phyloP scores from a whole-genome alignment of 2,329 filamentous ascomycete genomes.

The Cytospora paraplurivora region DNA sequence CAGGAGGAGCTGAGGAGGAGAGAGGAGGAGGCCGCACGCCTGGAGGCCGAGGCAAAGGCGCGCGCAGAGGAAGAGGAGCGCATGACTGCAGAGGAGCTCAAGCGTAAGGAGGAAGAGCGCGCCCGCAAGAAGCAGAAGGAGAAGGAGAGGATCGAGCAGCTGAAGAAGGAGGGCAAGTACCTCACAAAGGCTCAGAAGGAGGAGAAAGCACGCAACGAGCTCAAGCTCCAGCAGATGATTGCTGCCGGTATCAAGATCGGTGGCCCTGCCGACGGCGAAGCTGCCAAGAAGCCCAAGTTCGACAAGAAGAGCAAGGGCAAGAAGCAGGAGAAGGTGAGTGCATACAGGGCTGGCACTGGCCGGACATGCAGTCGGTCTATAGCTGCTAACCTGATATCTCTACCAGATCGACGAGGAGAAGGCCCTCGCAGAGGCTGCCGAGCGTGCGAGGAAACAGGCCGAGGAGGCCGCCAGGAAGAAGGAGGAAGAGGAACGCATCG shows the following conservation, averaged over 20 bases:
- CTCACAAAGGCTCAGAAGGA: conserved; percentile 84
- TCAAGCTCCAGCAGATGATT: conserved; percentile 83
- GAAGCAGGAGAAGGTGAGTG: conserved; percentile 56
- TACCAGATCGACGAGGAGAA: conserved; percentile 72
- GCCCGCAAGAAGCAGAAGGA: conserved; percentile 82
- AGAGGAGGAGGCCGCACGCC: conserved; percentile 64
- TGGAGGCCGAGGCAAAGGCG: conserved; percentile 62
- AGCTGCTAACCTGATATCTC: conserved; percentile 25
- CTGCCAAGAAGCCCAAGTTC: conserved; percentile 66
- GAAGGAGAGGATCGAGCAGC: conserved; percentile 81
- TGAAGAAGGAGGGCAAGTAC: conserved; percentile 86
- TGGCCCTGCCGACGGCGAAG: conserved; percentile 54
- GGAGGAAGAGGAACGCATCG: conserved; percentile 33
- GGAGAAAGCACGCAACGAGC: conserved; percentile 76
- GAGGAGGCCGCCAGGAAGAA: conserved; percentile 56
- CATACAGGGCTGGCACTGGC: not conserved
- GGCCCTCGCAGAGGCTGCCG: conserved; percentile 75
- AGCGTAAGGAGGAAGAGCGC: conserved; percentile 71
- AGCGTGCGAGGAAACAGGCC: conserved; percentile 68
- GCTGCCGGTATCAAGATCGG: conserved; percentile 75
- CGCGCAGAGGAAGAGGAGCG: conserved; percentile 66
- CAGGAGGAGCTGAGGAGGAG: conserved; percentile 72
- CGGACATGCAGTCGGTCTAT: not conserved
- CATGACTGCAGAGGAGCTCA: conserved; percentile 65
- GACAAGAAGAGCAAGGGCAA: conserved; percentile 69